Base-by-base conservation (phyloP, 306 rosid genomes). In the Canavalia ensiformis region DNA sequence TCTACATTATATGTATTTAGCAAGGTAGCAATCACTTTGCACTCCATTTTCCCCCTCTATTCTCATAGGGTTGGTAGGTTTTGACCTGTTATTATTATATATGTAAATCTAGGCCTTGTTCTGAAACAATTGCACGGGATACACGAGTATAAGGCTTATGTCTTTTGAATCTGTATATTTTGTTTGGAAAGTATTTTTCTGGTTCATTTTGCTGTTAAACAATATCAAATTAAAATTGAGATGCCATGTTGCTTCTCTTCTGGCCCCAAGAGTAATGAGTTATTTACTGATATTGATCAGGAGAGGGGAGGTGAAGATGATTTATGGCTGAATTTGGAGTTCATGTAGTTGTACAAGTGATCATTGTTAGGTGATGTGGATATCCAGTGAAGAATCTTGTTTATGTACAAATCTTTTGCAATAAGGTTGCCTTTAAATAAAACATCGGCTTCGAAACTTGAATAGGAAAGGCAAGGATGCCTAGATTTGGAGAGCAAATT, bases 1-100 rank as follows among this genome's bases (percentile, higher is more conserved):
- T 55, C 46, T 50, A 45, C 75, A 42, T 72, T 31, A 58, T 8
- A 25, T 74, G 76, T 70, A 81, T 68, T 73, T 50, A 25, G 74
- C 72, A 30, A 55, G 78, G 71, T 67, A 74, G 72, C 55, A 45
- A 52, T 82, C 68, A 4, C 73, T 78, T 68, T 9, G 79, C 49
- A 30, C 63, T 68, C 56, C 28, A 72, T 65, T 75, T 30, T 39
- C 42, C 47, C 57, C 45, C 60, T 39, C 2, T 68, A 1, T 4
- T 55, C 2, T 58, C 3, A 10, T 33, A 42, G 65, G 79, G 72
- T 37, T 39, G 12, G 41, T 67, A 18, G 78, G 62, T 35, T 77
- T 82, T 39, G 57, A 68, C 76, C 8, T 67, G 54, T 50, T 51
- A 51, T 50, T 51, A 51, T 13, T 33, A 29, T 34, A 72, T 25